Evolutionary conservation across 1,284 basidiomycete genomes (phyloP).

Genomic region (Boletus sp.): DNA sequence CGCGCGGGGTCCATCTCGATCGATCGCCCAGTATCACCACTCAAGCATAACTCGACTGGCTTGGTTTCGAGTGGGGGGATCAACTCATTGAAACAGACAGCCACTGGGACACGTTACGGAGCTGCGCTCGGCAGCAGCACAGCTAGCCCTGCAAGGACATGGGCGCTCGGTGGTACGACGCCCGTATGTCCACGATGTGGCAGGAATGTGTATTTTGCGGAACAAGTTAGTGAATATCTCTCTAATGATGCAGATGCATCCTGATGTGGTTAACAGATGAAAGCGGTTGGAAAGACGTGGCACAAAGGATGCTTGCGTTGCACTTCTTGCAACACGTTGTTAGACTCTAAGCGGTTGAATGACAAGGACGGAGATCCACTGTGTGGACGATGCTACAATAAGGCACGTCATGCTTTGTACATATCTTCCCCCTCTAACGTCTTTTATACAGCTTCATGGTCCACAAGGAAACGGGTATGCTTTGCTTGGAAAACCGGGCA

Average conservation of each 20-base stretch:
- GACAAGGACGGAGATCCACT: conserved; percentile 72
- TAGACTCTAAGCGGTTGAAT: conserved; percentile 67
- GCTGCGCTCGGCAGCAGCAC: conserved; percentile 38
- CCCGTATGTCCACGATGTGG: conserved; percentile 57
- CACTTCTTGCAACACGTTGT: conserved; percentile 58
- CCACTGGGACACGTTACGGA: conserved; percentile 54
- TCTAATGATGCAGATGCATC: neutral
- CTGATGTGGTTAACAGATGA: conserved; percentile 46
- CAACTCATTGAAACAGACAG: conserved; percentile 38
- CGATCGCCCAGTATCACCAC: conserved; percentile 23
- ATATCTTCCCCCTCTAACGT: conserved; percentile 3
- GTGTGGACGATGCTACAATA: conserved; percentile 69
- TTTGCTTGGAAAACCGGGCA: conserved; percentile 61
- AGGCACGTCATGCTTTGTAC: conserved; percentile 45
- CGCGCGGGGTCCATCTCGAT: conserved; percentile 1
- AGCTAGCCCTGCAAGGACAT: conserved; percentile 36
- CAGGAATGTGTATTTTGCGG: conserved; percentile 63
- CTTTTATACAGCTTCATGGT: conserved; percentile 54
- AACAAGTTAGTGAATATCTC: conserved; percentile 43
- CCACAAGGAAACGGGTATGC: conserved; percentile 74
- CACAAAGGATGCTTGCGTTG: conserved; percentile 77
- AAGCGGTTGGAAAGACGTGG: conserved; percentile 72
- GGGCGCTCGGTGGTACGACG: conserved; percentile 42
- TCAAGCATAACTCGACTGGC: conserved; percentile 31
- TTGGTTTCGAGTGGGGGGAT: conserved; percentile 6